Evolutionary conservation across 768 basidiomycete genomes (phyloP).

Genomic region (Holtermannia corniformis): DNA sequence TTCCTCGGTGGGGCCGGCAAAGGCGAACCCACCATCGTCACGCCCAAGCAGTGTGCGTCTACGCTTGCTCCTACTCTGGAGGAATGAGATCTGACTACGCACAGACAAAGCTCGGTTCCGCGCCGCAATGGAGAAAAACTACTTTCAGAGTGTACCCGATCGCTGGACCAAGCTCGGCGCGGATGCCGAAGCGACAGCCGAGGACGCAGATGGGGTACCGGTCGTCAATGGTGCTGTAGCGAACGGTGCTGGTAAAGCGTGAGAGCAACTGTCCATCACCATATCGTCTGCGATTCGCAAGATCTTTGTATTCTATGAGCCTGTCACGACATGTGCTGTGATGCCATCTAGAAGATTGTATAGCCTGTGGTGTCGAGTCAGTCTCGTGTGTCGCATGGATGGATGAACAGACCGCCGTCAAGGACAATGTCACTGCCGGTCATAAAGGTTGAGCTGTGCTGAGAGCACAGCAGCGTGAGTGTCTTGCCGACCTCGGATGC

Average conservation of each 20-base stretch:
- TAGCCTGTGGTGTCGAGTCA: constrained; percentile 4
- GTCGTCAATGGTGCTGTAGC: no score
- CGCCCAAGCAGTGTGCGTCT: constrained; percentile 78
- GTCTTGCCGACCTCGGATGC: constrained; percentile 33
- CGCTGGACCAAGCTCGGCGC: constrained; percentile 34
- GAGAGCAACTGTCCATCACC: no score
- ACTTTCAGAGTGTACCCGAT: constrained; percentile 41
- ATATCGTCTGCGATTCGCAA: no score
- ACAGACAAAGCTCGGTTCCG: constrained; percentile 38
- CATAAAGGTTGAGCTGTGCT: constrained; percentile 26
- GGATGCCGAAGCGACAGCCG: constrained; percentile 20
- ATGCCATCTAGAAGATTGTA: constrained; percentile 2
- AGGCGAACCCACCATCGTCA: constrained; percentile 93
- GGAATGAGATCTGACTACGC: background rate
- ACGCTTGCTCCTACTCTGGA: no score
- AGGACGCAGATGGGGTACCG: constrained; percentile 13
- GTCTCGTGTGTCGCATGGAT: background rate
- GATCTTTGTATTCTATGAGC: no score
- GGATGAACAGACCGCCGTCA: constrained; percentile 34
- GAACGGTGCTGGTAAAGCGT: no score
- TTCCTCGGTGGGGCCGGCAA: constrained; percentile 70
- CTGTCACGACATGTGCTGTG: no score
- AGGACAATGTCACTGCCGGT: constrained; percentile 38
- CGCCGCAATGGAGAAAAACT: constrained; percentile 38
- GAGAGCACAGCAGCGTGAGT: constrained; percentile 26